Percentiles rank a stretch among this genome's conserved stretches.
Evolutionary conservation across 2,329 filamentous ascomycete species (phyloP).

Genomic region (Aspergillus eucalypticola): DNA sequence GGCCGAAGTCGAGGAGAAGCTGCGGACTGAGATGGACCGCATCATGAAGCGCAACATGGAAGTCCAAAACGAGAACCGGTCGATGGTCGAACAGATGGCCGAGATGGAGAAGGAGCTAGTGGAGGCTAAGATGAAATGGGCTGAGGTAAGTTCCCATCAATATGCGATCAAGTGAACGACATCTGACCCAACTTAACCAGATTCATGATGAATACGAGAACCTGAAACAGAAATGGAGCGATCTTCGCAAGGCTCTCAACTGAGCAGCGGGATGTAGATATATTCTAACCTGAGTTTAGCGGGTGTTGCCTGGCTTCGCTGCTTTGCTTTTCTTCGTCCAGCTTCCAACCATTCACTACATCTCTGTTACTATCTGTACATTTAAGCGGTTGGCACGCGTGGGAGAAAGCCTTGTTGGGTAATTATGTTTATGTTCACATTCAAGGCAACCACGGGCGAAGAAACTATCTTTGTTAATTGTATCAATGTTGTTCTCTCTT

Average conservation of each 20-base stretch:
- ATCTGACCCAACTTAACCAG: constrained; percentile 45
- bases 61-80: constrained; percentile 89
- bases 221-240: constrained; percentile 74
- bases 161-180: background rate
- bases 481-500: constrained; percentile 21
- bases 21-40: constrained; percentile 83
- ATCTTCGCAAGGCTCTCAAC: constrained; percentile 62
- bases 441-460: constrained; percentile 13
- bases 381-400: constrained; percentile 12
- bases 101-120: constrained; percentile 94
- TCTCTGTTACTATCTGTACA: constrained; percentile 15
- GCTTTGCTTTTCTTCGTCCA: constrained; percentile 3
- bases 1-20: constrained; percentile 76
- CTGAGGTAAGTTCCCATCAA: constrained; percentile 67
- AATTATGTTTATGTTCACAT: background rate
- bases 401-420: constrained; percentile 11
- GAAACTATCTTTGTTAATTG: constrained; percentile 16
- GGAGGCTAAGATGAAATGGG: constrained; percentile 89
- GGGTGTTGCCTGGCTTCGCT: constrained; percentile 7
- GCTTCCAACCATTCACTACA: background rate
- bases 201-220: constrained; percentile 69
- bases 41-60: constrained; percentile 91
- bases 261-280: constrained; percentile 22
- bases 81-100: constrained; percentile 81
- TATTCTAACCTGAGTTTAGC: background rate